Base-by-base conservation (phyloP, 192 early-diverging fungal genomes). In the Phycomyces blakesleeanus region DNA sequence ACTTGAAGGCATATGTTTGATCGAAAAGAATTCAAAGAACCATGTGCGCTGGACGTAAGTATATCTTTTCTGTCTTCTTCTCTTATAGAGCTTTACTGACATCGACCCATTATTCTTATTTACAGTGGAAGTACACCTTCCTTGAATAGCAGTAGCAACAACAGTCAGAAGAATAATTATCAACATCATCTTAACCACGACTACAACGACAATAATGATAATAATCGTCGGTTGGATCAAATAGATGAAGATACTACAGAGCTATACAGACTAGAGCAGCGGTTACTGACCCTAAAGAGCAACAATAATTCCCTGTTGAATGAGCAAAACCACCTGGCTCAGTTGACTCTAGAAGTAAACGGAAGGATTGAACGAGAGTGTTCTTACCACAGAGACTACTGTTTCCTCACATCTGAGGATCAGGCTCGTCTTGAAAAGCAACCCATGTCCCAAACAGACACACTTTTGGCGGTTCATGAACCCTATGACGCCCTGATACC, bases 21-120 rank as follows among this genome's bases (percentile, higher is more conserved):
- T 86, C 42, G 83, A 88, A 61, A 88, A 88, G 64, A 83, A 77
- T 56, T 82, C 83, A 7, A 84, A 84, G 67, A 87, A 87, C 66
- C 82, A 85, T 73, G 82, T 87, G 26, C 75, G 82, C 50, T 85
- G 85, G 84, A 87, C 78, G 86, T 87, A 78, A 27, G 60, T 55
- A 56, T 18, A 61, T 27, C 29, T 34, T 34, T 34, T 34, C 2
- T 34, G 7, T 34, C 7, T 34, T n/a, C n/a, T n/a, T n/a, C n/a
- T n/a, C n/a, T n/a, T n/a, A n/a, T n/a, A n/a, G n/a, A n/a, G n/a
- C n/a, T n/a, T n/a, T n/a, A n/a, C n/a, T n/a, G n/a, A n/a, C n/a
- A n/a, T n/a, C n/a, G n/a, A n/a, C n/a, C n/a, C n/a, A n/a, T n/a
- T n/a, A n/a, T n/a, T n/a, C n/a, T n/a, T n/a, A n/a, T n/a, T n/a